These are phyloP conservation scores for Lactifluus rugatus DNA, from an alignment of 768 basidiomycete genomes.

Conservation along the genomic window DNA sequence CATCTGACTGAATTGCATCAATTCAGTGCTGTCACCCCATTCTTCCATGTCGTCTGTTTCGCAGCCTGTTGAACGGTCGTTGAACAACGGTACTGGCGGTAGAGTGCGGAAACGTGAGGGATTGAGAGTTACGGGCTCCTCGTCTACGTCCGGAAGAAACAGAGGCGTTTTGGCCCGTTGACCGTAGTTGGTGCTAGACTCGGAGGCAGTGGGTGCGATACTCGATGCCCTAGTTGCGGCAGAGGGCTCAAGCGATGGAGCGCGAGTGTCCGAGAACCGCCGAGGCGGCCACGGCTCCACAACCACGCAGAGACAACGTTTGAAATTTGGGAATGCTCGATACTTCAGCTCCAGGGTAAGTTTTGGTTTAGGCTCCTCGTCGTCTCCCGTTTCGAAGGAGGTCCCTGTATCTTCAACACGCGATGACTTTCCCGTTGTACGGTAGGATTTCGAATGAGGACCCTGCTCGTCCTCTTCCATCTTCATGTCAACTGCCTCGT, in stretches of 20 bases:
- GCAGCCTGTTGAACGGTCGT: slow-evolving; percentile 22
- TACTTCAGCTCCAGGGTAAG: slow-evolving; percentile 56
- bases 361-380: slow-evolving; percentile 63
- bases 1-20: slow-evolving; percentile 70
- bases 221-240: slow-evolving; percentile 26
- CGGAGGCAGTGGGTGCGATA: slow-evolving; percentile 28
- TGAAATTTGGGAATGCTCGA: slow-evolving; percentile 59
- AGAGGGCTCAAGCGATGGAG: slow-evolving; percentile 27
- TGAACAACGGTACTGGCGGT: slow-evolving; percentile 37
- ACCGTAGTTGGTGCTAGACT: slow-evolving; percentile 18
- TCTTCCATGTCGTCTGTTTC: slow-evolving; percentile 27
- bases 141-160: slow-evolving; percentile 60
- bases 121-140: slow-evolving; percentile 33
- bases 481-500: neutral
- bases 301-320: slow-evolving; percentile 69
- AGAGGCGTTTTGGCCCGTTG: slow-evolving; percentile 51
- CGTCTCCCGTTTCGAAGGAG: slow-evolving; percentile 42
- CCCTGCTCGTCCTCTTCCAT: slow-evolving; percentile 2
- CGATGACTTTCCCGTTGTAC: neutral
- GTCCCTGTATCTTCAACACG: slow-evolving; percentile 25
- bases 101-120: slow-evolving; percentile 25
- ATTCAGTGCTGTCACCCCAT: slow-evolving; percentile 37
- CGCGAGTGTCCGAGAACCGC: slow-evolving; percentile 28
- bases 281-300: slow-evolving; percentile 71
- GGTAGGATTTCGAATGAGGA: neutral